Percentiles rank a stretch among this genome's conserved stretches.
phyloP scores from a whole-genome alignment of 73 alveolate species.

The Paramecium primaurelia region DNA sequence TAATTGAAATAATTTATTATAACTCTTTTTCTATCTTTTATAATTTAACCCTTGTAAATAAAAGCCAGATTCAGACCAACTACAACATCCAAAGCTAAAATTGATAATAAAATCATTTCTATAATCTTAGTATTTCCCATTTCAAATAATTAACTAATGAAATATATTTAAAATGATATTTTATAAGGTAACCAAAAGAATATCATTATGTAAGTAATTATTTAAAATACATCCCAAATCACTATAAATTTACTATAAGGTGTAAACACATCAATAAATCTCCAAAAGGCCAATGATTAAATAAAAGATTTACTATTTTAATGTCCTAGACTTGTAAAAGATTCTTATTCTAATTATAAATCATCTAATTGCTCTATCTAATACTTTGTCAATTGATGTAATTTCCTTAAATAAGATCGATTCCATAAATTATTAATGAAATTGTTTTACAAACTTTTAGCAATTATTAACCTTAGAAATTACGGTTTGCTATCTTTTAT shows the following conservation, averaged over 20 bases:
- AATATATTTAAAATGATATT: neutral
- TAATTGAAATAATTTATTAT: neutral
- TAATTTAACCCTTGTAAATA: neutral
- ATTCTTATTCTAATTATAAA: neutral
- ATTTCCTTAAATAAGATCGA: neutral
- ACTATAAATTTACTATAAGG: constrained; percentile 31
- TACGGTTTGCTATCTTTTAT: neutral
- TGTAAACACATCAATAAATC: neutral
- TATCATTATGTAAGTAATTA: neutral
- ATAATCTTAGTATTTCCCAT: neutral
- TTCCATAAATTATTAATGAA: constrained; percentile 20
- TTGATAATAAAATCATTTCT: neutral
- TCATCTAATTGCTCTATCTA: neutral
- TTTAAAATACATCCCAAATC: neutral
- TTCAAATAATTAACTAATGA: neutral
- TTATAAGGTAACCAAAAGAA: constrained; percentile 34
- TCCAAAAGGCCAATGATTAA: neutral
- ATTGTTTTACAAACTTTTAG: neutral
- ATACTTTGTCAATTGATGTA: neutral
- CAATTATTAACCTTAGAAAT: neutral
- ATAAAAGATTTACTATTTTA: neutral
- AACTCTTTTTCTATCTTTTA: neutral
- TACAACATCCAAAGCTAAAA: neutral
- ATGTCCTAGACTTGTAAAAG: neutral
- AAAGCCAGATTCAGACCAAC: constrained; percentile 12